These are phyloP conservation scores for Diaporthe sp. DNA, from an alignment of 2,329 filamentous ascomycete genomes.

Conservation along the genomic window DNA sequence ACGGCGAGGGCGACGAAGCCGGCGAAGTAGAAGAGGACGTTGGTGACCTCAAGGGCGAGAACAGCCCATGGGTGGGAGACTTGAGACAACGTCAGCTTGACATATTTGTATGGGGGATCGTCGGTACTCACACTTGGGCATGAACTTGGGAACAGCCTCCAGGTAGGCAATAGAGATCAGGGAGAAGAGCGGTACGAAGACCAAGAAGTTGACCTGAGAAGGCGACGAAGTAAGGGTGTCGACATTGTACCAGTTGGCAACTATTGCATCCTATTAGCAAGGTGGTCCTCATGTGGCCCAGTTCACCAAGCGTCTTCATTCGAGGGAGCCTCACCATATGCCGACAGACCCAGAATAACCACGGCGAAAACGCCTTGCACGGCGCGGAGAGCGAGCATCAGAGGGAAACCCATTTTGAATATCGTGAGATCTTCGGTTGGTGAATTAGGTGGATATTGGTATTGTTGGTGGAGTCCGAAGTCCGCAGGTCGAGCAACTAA, in stretches of 20 bases:
- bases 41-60: slow-evolving; percentile 63
- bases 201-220: slow-evolving; percentile 68
- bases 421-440: slow-evolving; percentile 32
- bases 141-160: slow-evolving; percentile 61
- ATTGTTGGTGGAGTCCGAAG: slow-evolving; percentile 38
- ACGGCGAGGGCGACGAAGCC: slow-evolving; percentile 70
- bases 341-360: slow-evolving; percentile 61
- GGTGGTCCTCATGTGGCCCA: background rate
- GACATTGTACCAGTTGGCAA: slow-evolving; percentile 70
- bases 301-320: background rate
- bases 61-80: slow-evolving; percentile 62
- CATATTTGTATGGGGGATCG: background rate
- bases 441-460: slow-evolving; percentile 34
- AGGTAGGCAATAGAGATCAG: slow-evolving; percentile 67
- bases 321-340: slow-evolving; percentile 59
- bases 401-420: slow-evolving; percentile 54
- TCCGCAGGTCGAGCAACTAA: slow-evolving; percentile 40
- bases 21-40: slow-evolving; percentile 69
- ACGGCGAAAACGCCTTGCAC: slow-evolving; percentile 61
- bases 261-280: slow-evolving; percentile 52
- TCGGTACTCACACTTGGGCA: slow-evolving; percentile 53
- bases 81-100: slow-evolving; percentile 38
- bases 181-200: slow-evolving; percentile 67
- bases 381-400: slow-evolving; percentile 58
- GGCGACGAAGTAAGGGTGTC: slow-evolving; percentile 68